Percentiles rank a stretch among this genome's conserved stretches.
Evolutionary conservation across 176 grass and related monocot genomes (phyloP).

Genomic region (Eleusine coracana): DNA sequence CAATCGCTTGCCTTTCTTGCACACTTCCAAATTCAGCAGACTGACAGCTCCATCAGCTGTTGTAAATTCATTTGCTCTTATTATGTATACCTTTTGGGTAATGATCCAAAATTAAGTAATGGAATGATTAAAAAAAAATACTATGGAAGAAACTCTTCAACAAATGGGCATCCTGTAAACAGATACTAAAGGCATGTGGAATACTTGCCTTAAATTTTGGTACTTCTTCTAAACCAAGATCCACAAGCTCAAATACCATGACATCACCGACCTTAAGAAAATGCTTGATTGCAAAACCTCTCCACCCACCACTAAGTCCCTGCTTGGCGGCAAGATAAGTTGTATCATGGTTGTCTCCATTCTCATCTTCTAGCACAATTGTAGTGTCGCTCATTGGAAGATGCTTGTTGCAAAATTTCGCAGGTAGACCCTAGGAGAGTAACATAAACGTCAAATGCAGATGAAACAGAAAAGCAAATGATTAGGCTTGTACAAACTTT

Average conservation of each 20-base stretch:
- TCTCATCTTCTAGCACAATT: constrained; percentile 50
- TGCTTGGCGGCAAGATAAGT: constrained; percentile 38
- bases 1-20: constrained; percentile 28
- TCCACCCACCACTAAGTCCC: constrained; percentile 56
- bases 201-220: constrained; percentile 50
- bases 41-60: constrained; percentile 39
- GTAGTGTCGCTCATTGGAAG: constrained; percentile 41
- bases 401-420: constrained; percentile 49
- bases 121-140: not conserved
- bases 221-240: not conserved
- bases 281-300: constrained; percentile 46
- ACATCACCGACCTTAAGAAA: constrained; percentile 45
- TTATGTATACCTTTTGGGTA: constrained; percentile 43
- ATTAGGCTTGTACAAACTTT: not conserved
- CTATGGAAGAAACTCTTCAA: not conserved
- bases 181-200: not conserved
- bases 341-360: constrained; percentile 24
- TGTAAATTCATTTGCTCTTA: constrained; percentile 27
- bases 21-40: constrained; percentile 19
- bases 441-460: constrained; percentile 18
- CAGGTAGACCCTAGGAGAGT: constrained; percentile 40
- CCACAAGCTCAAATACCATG: constrained; percentile 49
- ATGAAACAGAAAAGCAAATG: not conserved
- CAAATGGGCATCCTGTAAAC: constrained; percentile 15
- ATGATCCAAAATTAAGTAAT: not conserved